Evolutionary conservation across 164 flowering plant species (phyloP), one percentile per base, ranked within the genome.

Genomic region (Malania oleifera): DNA sequence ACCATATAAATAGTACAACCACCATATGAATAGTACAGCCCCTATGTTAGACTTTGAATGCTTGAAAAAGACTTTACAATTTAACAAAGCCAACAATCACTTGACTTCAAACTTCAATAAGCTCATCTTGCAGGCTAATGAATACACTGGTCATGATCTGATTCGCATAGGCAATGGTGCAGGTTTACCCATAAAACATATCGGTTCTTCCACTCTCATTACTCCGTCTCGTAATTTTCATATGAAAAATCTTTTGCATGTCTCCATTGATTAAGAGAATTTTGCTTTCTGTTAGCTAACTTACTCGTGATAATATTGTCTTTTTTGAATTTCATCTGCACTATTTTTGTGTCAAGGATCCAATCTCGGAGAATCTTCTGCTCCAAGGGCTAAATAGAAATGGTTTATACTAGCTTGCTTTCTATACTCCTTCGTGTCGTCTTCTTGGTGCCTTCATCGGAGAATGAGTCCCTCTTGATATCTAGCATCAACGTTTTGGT

Each of bases 251-350:
- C 17, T 54, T 18, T 26, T 54, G 1, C 27, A 19, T 54, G 58
- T 54, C 13, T n/a, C 58, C 58, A 17, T 23, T 31, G 23, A 22
- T 45, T 5, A 12, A 38, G 1, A 46, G 31, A 6, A 7, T n/a
- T 54, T 45, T 54, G 18, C 23, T 54, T 45, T 54, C 45, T 22
- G 46, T 54, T 44, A 8, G 23, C 0, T 12, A 54, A 6, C 15
- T 62, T 20, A 45, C 59, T 14, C 15, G 31, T 13, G 59, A 45
- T 22, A 62, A 54, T 31, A 24, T 34, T 35, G 20, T 23, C 1
- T 43, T 29, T n/a, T 25, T 62, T 45, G 66, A 62, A 46, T 62
- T 62, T 18, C 44, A 45, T 13, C 44, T 45, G 10, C 20, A 34
- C 14, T 12, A 20, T 44, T 54, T 43, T 54, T 2, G 3, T 34